A percentile compares a stretch with the other conserved stretches of the same genome.
Evolutionary conservation across 305 asterid species (phyloP).

Genomic region (Solanum chacoense): DNA sequence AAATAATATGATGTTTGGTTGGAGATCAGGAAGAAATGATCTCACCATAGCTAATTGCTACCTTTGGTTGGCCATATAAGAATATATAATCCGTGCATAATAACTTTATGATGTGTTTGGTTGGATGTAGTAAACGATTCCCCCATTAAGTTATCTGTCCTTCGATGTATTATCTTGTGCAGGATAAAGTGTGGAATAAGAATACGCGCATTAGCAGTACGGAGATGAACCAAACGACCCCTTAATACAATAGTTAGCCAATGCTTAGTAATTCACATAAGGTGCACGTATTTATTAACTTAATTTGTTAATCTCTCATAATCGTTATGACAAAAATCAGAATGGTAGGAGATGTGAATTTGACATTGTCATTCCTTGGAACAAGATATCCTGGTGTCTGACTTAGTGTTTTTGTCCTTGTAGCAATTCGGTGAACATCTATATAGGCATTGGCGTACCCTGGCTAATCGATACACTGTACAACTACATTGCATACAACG

Average conservation of each 20-base stretch:
- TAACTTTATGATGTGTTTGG: not conserved
- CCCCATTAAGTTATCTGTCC: not conserved
- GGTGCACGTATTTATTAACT: not conserved
- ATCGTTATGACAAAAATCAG: not conserved
- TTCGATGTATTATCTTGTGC: not conserved
- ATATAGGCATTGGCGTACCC: constrained; percentile 79
- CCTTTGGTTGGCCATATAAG: not conserved
- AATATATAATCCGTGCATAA: not conserved
- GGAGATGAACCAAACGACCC: not conserved
- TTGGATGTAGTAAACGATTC: not conserved
- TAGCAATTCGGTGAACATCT: constrained; percentile 90
- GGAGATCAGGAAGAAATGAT: not conserved
- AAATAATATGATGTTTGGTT: not conserved
- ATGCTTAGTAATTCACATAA: not conserved
- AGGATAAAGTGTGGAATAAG: not conserved
- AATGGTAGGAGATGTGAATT: not conserved
- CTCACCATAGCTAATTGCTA: not conserved
- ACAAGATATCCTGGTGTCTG: not conserved
- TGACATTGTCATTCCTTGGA: not conserved
- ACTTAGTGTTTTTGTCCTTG: not conserved
- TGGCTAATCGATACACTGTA: constrained; percentile 79
- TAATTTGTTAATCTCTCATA: not conserved
- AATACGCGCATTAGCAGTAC: not conserved
- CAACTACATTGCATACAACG: constrained; percentile 65
- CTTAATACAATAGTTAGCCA: not conserved